Base-by-base conservation (phyloP, 768 basidiomycete species). In the Leccinum uliginosum region DNA sequence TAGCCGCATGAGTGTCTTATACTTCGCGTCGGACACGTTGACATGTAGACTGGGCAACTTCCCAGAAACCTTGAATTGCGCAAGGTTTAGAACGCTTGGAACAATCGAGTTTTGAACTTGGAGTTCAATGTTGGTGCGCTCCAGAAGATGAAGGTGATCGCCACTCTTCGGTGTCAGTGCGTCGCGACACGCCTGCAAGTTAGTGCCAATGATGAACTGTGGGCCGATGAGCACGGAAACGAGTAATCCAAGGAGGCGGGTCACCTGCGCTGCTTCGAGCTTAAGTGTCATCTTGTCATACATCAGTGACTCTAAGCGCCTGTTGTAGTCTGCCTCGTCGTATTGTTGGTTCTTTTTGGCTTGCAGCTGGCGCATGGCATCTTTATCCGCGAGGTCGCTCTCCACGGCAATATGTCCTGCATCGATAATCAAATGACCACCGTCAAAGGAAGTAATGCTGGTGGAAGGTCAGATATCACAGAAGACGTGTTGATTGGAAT, bases 331-430 rank as follows among this genome's bases (percentile, higher is more conserved):
- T 51, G 89, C 89, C 17, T 94, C 92, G 40, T 77, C 84, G 69
- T 97, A 97, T 66, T 87, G 78, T 67, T 89, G 84, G 47, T 88
- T 86, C 51, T 91, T 84, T 70, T 97, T 98, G 59, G 84, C 78
- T 51, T 91, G 84, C 40, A 98, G 82, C 26, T 85, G 82, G 34
- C 85, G 80, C 45, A 95, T 78, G 4, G 86, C 85, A 32, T 83
- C 78, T 75, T 98, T 92, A 65, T 91, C 84, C 4, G 86, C 97
- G 3, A 98, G 80, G 56, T 95, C 83, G 65, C 93, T 96, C 68
- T 89, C 87, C 34, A 99, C 86, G 2, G 94, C 83, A 62, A 99
- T 96, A 68, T 98, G 97, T 57, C 97, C 97, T 5, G 96, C 97
- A 69, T 98, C 97, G 52, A 98, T 78, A 15, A 98, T 83, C 52